A percentile compares a stretch with the other conserved stretches of the same genome.
These are phyloP conservation scores for Malus domestica DNA, from an alignment of 306 rosid genomes.

Conservation along the genomic window ASM211411v1 NC_041801.1:1095501-1096000, in stretches of 20 bases:
- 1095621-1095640: conserved; percentile 12
- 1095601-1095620: conserved; percentile 12
- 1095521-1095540: conserved; percentile 84
- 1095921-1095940: conserved; percentile 95
- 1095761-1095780: conserved; percentile 1
- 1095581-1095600: conserved; percentile 5
- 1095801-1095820: conserved; percentile 86
- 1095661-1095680: conserved; percentile 99
- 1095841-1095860: conserved; percentile 90
- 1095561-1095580: conserved; percentile 44
- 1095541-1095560: conserved; percentile 94
- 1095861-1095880: conserved; percentile 94
- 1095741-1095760: background rate
- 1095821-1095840: conserved; percentile 84
- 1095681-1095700: conserved; percentile 95
- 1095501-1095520: conserved; percentile 65
- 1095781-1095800: conserved; percentile 10
- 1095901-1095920: conserved; percentile 97
- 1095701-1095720: background rate
- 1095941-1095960: conserved; percentile 90
- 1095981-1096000: conserved; percentile 89
- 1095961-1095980: conserved; percentile 90
- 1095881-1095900: conserved; percentile 91
- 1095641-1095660: conserved; percentile 98
- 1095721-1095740: conserved; percentile 2